These are phyloP conservation scores for Crinitomyces ghanaensis DNA, from an alignment of 805 yeast species.

Conservation along the genomic window DNA sequence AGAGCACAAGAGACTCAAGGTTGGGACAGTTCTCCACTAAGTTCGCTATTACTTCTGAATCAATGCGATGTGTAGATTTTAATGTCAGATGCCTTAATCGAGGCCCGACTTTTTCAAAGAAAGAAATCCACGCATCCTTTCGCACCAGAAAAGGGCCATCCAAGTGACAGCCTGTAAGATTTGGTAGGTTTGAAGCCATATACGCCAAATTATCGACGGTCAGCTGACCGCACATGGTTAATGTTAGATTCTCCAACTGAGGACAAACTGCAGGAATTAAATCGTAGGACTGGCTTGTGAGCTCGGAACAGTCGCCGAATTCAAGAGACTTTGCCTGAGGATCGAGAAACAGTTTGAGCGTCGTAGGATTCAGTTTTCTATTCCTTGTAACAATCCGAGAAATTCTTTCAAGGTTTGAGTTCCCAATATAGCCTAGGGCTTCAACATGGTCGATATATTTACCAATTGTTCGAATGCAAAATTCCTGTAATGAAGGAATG, in stretches of 20 bases:
- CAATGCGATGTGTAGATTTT: conserved; percentile 74
- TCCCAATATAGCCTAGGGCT: conserved; percentile 78
- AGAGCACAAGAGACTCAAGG: conserved; percentile 46
- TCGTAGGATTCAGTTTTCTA: conserved; percentile 62
- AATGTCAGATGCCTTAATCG: conserved; percentile 50
- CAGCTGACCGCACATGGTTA: conserved; percentile 89
- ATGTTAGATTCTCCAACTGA: conserved; percentile 46
- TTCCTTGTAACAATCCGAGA: conserved; percentile 70
- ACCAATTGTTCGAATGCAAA: conserved; percentile 61
- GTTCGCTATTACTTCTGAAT: conserved; percentile 49
- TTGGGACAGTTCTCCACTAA: conserved; percentile 47
- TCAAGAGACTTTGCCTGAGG: conserved; percentile 46
- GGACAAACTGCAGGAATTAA: conserved; percentile 75
- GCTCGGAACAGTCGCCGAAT: conserved; percentile 87
- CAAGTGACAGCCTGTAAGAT: conserved; percentile 45
- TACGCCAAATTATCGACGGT: conserved; percentile 65
- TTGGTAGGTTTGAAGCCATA: conserved; percentile 44
- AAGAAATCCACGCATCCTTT: conserved; percentile 64
- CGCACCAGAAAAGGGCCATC: conserved; percentile 87
- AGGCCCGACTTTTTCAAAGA: conserved; percentile 47
- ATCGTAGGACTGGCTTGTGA: conserved; percentile 52
- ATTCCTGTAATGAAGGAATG: conserved; percentile 62
- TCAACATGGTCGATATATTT: conserved; percentile 64
- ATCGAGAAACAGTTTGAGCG: conserved; percentile 62
- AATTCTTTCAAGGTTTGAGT: conserved; percentile 55